Base-by-base conservation (phyloP, 2,329 filamentous ascomycete genomes). In the Mycocentrospora acerina region DNA sequence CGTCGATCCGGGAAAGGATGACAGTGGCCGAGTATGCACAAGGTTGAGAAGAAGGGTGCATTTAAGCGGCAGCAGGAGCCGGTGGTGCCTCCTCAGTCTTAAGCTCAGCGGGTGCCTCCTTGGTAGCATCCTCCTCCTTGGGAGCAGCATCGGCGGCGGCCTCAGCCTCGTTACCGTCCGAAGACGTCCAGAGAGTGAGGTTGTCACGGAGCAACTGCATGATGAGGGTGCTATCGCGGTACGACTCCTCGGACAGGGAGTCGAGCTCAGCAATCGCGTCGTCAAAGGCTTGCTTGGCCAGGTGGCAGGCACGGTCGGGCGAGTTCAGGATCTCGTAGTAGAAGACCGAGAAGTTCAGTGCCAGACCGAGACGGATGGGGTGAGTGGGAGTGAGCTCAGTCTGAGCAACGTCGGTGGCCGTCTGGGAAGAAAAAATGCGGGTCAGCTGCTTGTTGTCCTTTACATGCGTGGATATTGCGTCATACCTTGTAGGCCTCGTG, bases 281-380 rank as follows among this genome's bases (percentile, higher is more conserved):
- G 71, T 97, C 91, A 68, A 97, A 97, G 34, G 93, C 91, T 80
- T 97, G 91, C 84, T 97, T 97, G 74, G 91, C 91, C 57, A 97
- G 84, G 71, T 97, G 91, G 83, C 91, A 97, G 67, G 91, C 91
- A 69, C 88, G 89, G 75, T 96, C 90, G 66, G 90, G 91, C 24
- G 90, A 94, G 85, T 96, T 97, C 69, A 96, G 80, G 71, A 96
- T 96, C 82, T 96, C 93, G 75, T 96, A 95, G 83, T 95, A 95
- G 81, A 96, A 96, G 66, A 96, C 91, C 53, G 90, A 96, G 83
- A 97, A 96, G 86, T 96, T 97, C 61, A 97, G 84, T 59, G 91
- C 91, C 66, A 97, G 86, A 72, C 91, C 91, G 55, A 97, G 88
- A 66, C 91, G 90, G 78, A 97, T 97, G 63, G 91, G 91, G 81